Evolutionary conservation across 2,329 filamentous ascomycete genomes (phyloP), one percentile per base, ranked within the genome.

Genomic region (Arthrobotrys entomopaga): DNA sequence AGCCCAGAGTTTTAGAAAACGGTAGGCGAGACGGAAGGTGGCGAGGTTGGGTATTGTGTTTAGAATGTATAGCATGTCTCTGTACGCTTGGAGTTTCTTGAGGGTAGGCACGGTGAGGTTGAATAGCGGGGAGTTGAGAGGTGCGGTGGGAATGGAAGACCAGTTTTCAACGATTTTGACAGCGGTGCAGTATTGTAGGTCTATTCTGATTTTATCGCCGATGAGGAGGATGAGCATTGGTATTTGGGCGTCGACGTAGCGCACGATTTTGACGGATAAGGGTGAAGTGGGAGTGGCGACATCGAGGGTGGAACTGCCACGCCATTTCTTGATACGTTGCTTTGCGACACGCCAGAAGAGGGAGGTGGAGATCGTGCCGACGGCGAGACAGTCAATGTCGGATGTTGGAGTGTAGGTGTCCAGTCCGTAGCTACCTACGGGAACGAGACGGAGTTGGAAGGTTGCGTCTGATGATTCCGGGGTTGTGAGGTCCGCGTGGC

Each of bases 151-250:
- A 20, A 82, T 78, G 6, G 81, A 78, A 11, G 79, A 77, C 82
- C 82, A 84, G 67, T 81, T 83, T 79, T 88, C 84, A 1, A 86
- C 83, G 49, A 90, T 81, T 29, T 82, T 81, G 1, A 84, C 81
- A 1, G 88, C 86, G 4, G 87, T 84, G 76, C 88, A 90, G 79
- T 91, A 91, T 73, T 90, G 88, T 56, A 91, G 81, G 78, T 90
- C 87, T 77, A 89, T 83, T 74, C 84, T 57, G 52, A 75, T 87
- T 77, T 90, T 82, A 8, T 83, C 85, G 2, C 81, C 79, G n/a
- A 90, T 82, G 48, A 86, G 84, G 3, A 91, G 81, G 77, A 90
- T 87, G 3, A 91, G 82, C 86, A 89, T 90, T 0, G 85, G 87
- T 7, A 88, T 88, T 0, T 84, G 84, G 1, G 87, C 85, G 53